Conservation (phyloP, 148 eudicot species). For the Cornus suecica region DNA sequence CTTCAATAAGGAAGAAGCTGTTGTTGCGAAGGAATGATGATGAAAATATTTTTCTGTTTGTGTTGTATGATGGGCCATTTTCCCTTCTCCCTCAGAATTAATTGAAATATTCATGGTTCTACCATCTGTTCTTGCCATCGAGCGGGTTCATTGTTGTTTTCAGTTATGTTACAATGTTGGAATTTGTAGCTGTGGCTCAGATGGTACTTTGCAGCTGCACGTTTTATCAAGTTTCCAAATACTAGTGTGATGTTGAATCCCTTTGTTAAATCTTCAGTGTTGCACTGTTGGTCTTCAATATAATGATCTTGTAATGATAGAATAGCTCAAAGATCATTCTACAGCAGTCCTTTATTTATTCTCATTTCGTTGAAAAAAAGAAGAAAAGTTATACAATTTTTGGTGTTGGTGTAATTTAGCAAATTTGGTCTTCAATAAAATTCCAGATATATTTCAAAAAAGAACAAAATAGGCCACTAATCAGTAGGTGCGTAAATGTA, state of each 20-base stretch:
- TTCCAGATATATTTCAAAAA: no score
- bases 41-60: slow-evolving; percentile 14
- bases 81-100: neutral
- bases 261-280: neutral
- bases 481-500: no score
- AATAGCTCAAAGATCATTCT: no score
- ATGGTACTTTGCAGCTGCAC: neutral
- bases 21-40: slow-evolving; percentile 61
- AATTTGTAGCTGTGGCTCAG: neutral
- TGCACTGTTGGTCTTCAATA: no score
- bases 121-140: neutral
- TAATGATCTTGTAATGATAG: no score
- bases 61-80: slow-evolving; percentile 2
- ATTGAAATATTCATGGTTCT: slow-evolving; percentile 6
- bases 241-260: neutral
- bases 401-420: no score
- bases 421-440: no score
- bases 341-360: no score
- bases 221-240: neutral
- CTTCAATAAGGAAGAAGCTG: slow-evolving; percentile 47
- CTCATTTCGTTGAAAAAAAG: no score
- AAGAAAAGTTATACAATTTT: no score
- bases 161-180: neutral
- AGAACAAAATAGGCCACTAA: no score
- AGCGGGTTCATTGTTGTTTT: neutral